These are phyloP conservation scores for Raffaelea ambrosiae DNA, from an alignment of 2,329 filamentous ascomycete species.

Conservation along the genomic window DNA sequence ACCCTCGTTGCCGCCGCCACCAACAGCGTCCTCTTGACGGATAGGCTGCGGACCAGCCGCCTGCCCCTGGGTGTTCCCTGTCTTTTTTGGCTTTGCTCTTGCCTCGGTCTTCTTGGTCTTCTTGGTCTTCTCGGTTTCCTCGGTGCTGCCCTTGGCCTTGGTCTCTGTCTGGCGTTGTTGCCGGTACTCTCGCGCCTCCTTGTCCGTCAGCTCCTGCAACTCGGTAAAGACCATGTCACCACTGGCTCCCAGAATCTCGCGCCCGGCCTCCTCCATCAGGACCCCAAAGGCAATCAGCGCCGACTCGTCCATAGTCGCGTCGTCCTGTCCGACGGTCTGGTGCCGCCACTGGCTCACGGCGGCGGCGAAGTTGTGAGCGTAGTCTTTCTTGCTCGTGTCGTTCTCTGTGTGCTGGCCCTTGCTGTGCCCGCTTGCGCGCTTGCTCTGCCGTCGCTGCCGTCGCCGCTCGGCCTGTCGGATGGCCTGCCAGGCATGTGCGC, in stretches of 20 bases:
- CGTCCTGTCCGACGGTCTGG: constrained; percentile 28
- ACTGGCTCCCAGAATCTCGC: constrained; percentile 50
- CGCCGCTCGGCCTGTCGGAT: not conserved
- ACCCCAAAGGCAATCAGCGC: constrained; percentile 68
- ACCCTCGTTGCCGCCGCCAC: not conserved
- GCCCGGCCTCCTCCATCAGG: constrained; percentile 61
- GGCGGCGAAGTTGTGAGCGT: not conserved
- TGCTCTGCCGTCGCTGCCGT: not conserved
- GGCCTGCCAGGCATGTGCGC: not conserved
- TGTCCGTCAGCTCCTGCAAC: constrained; percentile 26
- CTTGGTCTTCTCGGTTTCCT: not conserved
- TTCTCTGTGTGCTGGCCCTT: too few relatives aligned
- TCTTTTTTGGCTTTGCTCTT: not conserved
- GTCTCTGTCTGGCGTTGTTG: too few relatives aligned
- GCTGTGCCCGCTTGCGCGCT: not conserved
- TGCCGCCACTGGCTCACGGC: not conserved
- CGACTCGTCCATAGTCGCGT: constrained; percentile 67
- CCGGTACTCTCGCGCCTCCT: too few relatives aligned
- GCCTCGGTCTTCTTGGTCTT: not conserved
- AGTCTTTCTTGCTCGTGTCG: not conserved
- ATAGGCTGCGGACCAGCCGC: not conserved
- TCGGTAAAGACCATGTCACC: constrained; percentile 69
- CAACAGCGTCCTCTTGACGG: too few relatives aligned
- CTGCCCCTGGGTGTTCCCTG: not conserved
- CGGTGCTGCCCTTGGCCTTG: not conserved